Base-by-base conservation (phyloP, 441 rosid genomes). In the Codiaeum variegatum region DNA sequence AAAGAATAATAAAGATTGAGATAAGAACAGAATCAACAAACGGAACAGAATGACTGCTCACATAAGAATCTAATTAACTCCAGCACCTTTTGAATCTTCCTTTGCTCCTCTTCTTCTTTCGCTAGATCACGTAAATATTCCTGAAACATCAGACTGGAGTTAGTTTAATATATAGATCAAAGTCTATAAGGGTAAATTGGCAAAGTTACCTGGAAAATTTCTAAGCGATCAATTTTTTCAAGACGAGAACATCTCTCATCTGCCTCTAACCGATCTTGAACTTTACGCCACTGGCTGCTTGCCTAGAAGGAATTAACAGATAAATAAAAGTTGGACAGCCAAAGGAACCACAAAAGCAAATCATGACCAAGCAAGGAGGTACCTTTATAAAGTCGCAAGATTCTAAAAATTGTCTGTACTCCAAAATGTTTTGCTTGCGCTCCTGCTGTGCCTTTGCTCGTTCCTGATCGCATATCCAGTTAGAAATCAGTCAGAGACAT, bases 381-480 rank as follows among this genome's bases (percentile, higher is more conserved):
- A 88, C 99, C 91, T 90, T 95, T 65, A 95, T 91, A 82, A 87
- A 95, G 78, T 93, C 98, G 76, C 99, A 95, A 73, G 95, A 86
- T 82, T 89, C 94, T 62, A 95, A 84, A 85, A 85, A 91, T 70
- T 88, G 83, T 83, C 88, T 85, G 72, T 87, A 93, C 71, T 90
- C 96, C 26, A 85, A 77, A 75, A 93, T 78, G 68, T 86, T 82
- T 70, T 58, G 82, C 77, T 84, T 87, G 73, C 85, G 97, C 69
- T 85, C 97, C 83, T 91, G 98, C 16, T 83, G 88, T 65, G 90
- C 90, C 81, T 81, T 89, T 73, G 86, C 91, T 77, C 81, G 90
- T 86, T 95, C 99, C 98, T 94, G 81, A 59, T 23, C 32, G 62
- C 15, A 6, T 23, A 34, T 13, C 8, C 71, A 66, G 26, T 69